Evolutionary conservation across 225 moss, liverwort and hornwort genomes (phyloP), one percentile per base, ranked within the genome.

Genomic region (Sphagnum tenellum): DNA sequence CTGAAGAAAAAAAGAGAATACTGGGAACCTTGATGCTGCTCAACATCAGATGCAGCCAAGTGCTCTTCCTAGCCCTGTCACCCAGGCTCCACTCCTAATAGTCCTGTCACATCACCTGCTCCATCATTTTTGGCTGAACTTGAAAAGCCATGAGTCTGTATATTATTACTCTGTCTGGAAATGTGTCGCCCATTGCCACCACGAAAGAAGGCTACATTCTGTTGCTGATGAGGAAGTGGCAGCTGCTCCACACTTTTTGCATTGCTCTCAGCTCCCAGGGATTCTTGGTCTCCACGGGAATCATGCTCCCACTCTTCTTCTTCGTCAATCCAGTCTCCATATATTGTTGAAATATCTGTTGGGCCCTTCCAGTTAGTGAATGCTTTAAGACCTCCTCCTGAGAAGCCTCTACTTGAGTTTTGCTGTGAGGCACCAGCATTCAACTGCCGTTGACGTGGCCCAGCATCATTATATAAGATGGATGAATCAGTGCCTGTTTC

Each of bases 271-370:
- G 48, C 46, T 73, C 75, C 81, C 55, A 56, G 45, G 46, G 63
- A 62, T 51, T 69, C 62, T 45, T 69, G 64, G 45, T 62, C 65
- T n/a, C 45, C 72, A 49, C 59, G 6, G 8, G 49, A 12, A 0
- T 14, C 10, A 50, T 65, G 44, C 8, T 65, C 13, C 9, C 49
- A 62, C 60, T 68, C 69, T 48, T 82, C 65, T 55, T 88, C 82
- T 8, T 84, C 89, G 59, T 93, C 90, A 52, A 81, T 45, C 93
- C 98, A 98, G 66, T 98, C 98, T 57, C 93, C 98, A 66, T 89
- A 90, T 64, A 98, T 90, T 29, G 83, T 93, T 48, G 90, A 90
- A 66, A 98, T 84, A 60, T 82, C 90, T 44, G 48, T 77, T 44
- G 93, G 89, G 57, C 90, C 93, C 69, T 87, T 90, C 98, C 98